Evolutionary conservation across 768 basidiomycete genomes (phyloP), one percentile per base, ranked within the genome.

Genomic region (Mycena olivaceomarginata): DNA sequence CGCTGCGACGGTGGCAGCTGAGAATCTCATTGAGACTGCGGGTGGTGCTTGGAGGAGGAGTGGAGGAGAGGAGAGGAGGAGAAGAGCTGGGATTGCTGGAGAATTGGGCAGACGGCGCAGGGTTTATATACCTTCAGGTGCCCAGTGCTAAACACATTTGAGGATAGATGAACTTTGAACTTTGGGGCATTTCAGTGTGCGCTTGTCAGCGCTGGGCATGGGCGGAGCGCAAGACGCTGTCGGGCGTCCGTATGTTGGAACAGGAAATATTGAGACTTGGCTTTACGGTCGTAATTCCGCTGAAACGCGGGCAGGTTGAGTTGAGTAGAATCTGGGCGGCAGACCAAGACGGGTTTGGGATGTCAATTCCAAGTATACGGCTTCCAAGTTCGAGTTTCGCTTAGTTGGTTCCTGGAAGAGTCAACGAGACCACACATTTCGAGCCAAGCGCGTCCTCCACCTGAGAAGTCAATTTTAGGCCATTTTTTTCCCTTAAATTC

Each of bases 81-180:
- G 46, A 67, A 63, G 70, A 51, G 70, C 70, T 71, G 70, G 31
- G 46, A 72, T 18, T 72, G 70, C 63, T 72, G 70, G 20, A 37
- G 70, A 72, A 10, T 67, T 13, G 48, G 18, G 51, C 18, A 53
- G 64, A 25, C 31, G n/a, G 18, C 12, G 31, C 40, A n/a, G 20
- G 39, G 60, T 41, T 51, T 72, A 59, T 72, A 72, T 72, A 72
- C 51, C 51, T 11, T 10, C 2, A 43, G 15, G 31, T 4, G 31
- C 31, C 31, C 31, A 31, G 31, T 31, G 31, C 31, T 41, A 18
- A 9, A 11, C 39, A 3, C 43, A 56, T 57, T 66, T 12, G 41
- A 72, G 64, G 72, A 7, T 72, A 72, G 51, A 72, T 72, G 40
- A 65, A 46, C 16, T 20, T n/a, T 20, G 51, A 18, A 8, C 9